A percentile compares a stretch with the other conserved stretches of the same genome.
Evolutionary conservation across 2,329 filamentous ascomycete genomes (phyloP).

Genomic region (Botrytis pseudocinerea): DNA sequence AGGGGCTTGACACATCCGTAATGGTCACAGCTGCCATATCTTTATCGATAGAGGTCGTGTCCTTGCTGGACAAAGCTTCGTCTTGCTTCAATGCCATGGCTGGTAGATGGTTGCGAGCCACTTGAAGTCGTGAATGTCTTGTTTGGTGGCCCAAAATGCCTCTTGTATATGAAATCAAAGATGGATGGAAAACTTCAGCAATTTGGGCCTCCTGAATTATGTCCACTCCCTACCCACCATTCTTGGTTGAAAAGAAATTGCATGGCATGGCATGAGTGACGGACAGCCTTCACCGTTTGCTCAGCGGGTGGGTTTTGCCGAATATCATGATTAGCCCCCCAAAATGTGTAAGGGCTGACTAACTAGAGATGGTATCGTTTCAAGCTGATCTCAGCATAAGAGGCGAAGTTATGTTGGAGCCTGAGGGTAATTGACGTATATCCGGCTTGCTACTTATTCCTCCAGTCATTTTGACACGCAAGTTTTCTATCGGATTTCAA

Average conservation of each 20-base stretch:
- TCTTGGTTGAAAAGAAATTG: neutral
- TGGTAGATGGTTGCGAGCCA: neutral
- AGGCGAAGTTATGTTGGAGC: neutral
- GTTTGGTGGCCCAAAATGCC: neutral
- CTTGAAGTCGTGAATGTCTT: neutral
- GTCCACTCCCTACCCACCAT: neutral
- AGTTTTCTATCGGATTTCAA: neutral
- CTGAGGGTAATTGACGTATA: neutral
- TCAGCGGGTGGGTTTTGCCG: neutral
- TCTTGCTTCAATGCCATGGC: neutral
- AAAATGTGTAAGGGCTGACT: neutral
- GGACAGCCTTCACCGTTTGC: neutral
- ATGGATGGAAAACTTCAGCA: neutral
- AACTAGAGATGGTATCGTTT: neutral
- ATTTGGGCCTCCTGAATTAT: neutral
- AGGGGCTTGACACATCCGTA: neutral
- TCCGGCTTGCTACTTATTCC: neutral
- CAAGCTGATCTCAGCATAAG: neutral
- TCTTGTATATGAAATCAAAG: neutral
- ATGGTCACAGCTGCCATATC: neutral
- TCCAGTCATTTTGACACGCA: neutral
- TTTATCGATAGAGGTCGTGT: neutral
- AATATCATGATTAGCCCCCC: neutral
- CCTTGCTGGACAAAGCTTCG: constrained; percentile 4
- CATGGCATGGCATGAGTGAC: neutral